phyloP scores from a whole-genome alignment of 805 yeast genomes.

The Ogataea nakhonphanomensis region DNA sequence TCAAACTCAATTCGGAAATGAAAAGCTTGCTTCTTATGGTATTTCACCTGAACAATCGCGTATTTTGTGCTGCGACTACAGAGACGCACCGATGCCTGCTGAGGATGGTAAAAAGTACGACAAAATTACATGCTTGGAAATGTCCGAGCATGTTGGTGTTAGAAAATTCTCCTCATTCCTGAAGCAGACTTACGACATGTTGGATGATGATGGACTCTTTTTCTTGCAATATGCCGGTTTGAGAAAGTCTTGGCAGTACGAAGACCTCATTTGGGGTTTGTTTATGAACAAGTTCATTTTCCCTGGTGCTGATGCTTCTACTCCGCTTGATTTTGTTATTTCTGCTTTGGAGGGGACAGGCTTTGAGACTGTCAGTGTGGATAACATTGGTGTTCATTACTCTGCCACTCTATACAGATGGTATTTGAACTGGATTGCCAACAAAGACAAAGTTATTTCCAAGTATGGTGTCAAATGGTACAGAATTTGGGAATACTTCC shows the following conservation, averaged over 20 bases:
- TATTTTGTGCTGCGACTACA: slow-evolving; percentile 81
- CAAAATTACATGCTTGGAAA: slow-evolving; percentile 87
- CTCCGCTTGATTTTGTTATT: slow-evolving; percentile 83
- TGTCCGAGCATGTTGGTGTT: slow-evolving; percentile 96
- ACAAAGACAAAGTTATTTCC: slow-evolving; percentile 68
- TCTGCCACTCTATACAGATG: slow-evolving; percentile 90
- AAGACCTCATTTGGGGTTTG: slow-evolving; percentile 90
- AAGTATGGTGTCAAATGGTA: slow-evolving; percentile 89
- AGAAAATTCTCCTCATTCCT: slow-evolving; percentile 75
- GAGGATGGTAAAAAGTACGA: slow-evolving; percentile 53
- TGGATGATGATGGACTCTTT: slow-evolving; percentile 89
- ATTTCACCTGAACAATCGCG: slow-evolving; percentile 64
- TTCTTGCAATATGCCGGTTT: slow-evolving; percentile 86
- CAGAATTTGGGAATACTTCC: slow-evolving; percentile 90
- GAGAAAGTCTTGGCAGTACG: slow-evolving; percentile 92
- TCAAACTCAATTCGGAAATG: slow-evolving; percentile 88
- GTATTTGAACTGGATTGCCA: slow-evolving; percentile 91
- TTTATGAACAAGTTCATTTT: slow-evolving; percentile 94
- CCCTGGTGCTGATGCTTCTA: slow-evolving; percentile 97
- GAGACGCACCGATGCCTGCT: slow-evolving; percentile 79
- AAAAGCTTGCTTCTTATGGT: slow-evolving; percentile 64
- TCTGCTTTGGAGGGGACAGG: slow-evolving; percentile 78
- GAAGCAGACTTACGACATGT: slow-evolving; percentile 76
- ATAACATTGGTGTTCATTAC: slow-evolving; percentile 90
- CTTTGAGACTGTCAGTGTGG: slow-evolving; percentile 78